phyloP scores from a whole-genome alignment of 176 grass and related monocot genomes.

The Paspalum notatum region DNA sequence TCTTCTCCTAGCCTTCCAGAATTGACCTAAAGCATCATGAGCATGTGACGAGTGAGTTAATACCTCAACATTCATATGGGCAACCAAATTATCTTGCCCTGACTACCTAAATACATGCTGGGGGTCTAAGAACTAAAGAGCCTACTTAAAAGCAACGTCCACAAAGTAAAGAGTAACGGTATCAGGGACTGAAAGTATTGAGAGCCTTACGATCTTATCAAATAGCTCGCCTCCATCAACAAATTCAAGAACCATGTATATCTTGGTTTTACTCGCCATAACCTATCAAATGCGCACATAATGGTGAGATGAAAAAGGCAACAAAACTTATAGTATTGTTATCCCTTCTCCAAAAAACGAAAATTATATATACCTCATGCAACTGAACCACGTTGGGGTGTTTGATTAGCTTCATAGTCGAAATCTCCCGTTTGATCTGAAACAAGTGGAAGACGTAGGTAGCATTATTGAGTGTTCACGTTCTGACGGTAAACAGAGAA shows the following conservation, averaged over 20 bases:
- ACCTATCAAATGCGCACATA: conserved; percentile 59
- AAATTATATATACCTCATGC: conserved; percentile 62
- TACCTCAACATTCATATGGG: not conserved
- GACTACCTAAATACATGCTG: not conserved
- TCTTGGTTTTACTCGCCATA: conserved; percentile 93
- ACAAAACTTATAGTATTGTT: not conserved
- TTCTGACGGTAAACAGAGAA: not conserved
- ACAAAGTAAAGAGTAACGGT: conserved; percentile 2
- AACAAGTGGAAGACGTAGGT: conserved; percentile 1
- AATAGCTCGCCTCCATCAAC: conserved; percentile 96
- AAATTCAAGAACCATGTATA: conserved; percentile 99
- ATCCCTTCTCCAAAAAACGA: not conserved
- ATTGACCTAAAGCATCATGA: conserved; percentile 60
- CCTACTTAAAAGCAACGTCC: not conserved
- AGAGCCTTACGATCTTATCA: conserved; percentile 86
- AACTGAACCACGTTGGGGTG: conserved; percentile 94
- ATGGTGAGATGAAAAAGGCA: not conserved
- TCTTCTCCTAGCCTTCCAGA: conserved; percentile 78
- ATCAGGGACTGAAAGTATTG: conserved; percentile 1
- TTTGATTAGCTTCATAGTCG: conserved; percentile 96
- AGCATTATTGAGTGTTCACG: not conserved
- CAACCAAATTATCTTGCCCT: not conserved
- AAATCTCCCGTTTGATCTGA: conserved; percentile 97
- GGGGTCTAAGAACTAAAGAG: not conserved
- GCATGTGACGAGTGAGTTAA: conserved; percentile 10